Evolutionary conservation across 1,284 basidiomycete species (phyloP).

Genomic region (Vanrija humicola): DNA sequence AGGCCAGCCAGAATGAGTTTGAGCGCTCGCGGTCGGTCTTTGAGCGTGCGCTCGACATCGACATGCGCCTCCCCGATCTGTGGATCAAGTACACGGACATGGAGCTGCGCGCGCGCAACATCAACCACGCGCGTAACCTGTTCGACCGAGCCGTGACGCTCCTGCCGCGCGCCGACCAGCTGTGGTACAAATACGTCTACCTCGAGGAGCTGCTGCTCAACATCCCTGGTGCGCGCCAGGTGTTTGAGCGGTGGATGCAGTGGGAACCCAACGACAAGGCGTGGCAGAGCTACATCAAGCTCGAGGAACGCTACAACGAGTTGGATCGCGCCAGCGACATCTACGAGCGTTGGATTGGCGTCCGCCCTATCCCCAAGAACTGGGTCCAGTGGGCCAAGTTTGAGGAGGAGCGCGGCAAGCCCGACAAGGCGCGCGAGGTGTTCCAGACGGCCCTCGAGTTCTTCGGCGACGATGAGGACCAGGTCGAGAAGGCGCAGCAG

Average conservation of each 20-base stretch:
- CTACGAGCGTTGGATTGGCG: constrained; percentile 91
- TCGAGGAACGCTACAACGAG: constrained; percentile 92
- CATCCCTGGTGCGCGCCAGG: constrained; percentile 88
- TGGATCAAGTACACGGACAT: constrained; percentile 98
- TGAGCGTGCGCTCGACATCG: constrained; percentile 94
- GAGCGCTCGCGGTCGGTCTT: constrained; percentile 89
- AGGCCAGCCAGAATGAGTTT: constrained; percentile 96
- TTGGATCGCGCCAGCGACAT: constrained; percentile 84
- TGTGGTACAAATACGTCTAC: constrained; percentile 99
- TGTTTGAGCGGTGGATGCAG: constrained; percentile 98
- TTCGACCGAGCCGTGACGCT: constrained; percentile 95
- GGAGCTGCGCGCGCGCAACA: constrained; percentile 94
- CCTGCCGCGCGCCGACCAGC: constrained; percentile 80
- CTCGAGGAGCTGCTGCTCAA: constrained; percentile 96
- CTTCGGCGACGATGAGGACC: constrained; percentile 94
- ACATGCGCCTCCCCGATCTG: constrained; percentile 78
- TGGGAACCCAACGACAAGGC: constrained; percentile 99
- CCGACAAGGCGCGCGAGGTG: constrained; percentile 90
- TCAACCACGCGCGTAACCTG: constrained; percentile 93
- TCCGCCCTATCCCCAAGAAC: constrained; percentile 87
- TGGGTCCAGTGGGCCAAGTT: constrained; percentile 98
- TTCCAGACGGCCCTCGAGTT: constrained; percentile 96
- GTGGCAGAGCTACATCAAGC: constrained; percentile 96
- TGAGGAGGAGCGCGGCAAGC: constrained; percentile 81
- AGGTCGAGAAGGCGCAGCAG: constrained; percentile 88